Conservation (phyloP, 176 grass and related monocot species). For the Bromus sterilis region DNA sequence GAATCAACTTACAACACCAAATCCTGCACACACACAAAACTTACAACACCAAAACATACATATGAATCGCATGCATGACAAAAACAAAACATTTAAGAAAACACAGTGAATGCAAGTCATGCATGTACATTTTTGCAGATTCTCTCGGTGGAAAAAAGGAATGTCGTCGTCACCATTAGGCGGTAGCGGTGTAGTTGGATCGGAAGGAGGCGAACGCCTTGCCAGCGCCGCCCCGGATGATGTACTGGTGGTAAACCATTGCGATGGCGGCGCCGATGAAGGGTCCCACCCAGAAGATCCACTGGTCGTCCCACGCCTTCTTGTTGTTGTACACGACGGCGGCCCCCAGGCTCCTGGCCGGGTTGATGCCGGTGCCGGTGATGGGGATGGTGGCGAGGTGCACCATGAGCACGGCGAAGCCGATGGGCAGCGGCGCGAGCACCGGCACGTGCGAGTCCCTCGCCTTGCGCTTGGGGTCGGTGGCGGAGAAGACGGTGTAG, state of each 20-base stretch:
- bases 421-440: slow-evolving; percentile 30
- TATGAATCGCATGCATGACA: background rate
- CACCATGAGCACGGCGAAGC: slow-evolving; percentile 25
- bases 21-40: no score
- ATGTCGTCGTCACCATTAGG: background rate
- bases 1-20: background rate
- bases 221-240: slow-evolving; percentile 19
- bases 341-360: slow-evolving; percentile 17
- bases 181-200: background rate
- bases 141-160: background rate
- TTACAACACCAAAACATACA: background rate
- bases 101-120: background rate
- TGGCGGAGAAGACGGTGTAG: slow-evolving; percentile 82
- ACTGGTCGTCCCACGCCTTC: slow-evolving; percentile 34
- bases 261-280: slow-evolving; percentile 9
- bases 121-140: background rate
- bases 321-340: slow-evolving; percentile 12
- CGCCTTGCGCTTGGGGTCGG: slow-evolving; percentile 64
- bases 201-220: slow-evolving; percentile 27
- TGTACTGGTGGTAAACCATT: slow-evolving; percentile 32
- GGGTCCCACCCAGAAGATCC: slow-evolving; percentile 38
- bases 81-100: background rate
- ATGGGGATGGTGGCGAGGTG: slow-evolving; percentile 36
- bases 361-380: slow-evolving; percentile 33
- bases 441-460: slow-evolving; percentile 61